Percentiles rank a stretch among this genome's conserved stretches.
These are phyloP conservation scores for Leccinum rimulosum DNA, from an alignment of 768 basidiomycete genomes.

Conservation along the genomic window DNA sequence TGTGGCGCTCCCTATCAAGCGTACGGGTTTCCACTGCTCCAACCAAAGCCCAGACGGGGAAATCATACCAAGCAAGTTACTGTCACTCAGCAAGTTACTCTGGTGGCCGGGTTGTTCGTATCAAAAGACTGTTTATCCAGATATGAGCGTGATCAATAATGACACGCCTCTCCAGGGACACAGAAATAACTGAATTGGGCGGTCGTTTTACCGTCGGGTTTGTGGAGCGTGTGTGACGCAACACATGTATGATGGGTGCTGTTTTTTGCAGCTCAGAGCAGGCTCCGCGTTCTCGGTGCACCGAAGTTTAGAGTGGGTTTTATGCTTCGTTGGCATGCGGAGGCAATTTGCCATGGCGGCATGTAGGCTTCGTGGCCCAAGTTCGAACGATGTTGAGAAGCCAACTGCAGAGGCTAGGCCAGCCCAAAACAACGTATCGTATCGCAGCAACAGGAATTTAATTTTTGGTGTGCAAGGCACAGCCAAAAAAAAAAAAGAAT, in stretches of 20 bases:
- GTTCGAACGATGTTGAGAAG: slow-evolving; percentile 2
- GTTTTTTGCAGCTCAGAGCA: slow-evolving; percentile 18
- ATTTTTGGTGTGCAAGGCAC: slow-evolving; percentile 24
- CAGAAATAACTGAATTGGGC: slow-evolving; percentile 3
- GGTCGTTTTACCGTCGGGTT: slow-evolving; percentile 1
- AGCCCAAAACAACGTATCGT: slow-evolving; percentile 2
- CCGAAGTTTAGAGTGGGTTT: not conserved
- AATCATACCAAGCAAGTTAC: not conserved
- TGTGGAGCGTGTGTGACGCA: not conserved
- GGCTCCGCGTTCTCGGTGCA: slow-evolving; percentile 22
- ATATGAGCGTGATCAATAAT: slow-evolving; percentile 8
- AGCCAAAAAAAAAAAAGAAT: not conserved
- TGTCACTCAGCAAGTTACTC: not conserved
- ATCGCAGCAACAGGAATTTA: not conserved
- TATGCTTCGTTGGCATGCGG: not conserved
- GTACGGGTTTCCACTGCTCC: slow-evolving; percentile 3
- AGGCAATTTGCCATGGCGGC: slow-evolving; percentile 1
- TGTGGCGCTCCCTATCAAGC: slow-evolving; percentile 14
- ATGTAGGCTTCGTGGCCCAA: slow-evolving; percentile 3
- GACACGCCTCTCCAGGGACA: slow-evolving; percentile 11
- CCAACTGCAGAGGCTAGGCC: slow-evolving; percentile 5
- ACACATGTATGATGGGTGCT: not conserved
- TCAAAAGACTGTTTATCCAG: slow-evolving; percentile 23
- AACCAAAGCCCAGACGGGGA: slow-evolving; percentile 2
- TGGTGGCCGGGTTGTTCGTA: slow-evolving; percentile 10